Percentiles rank a stretch among this genome's conserved stretches.
Conservation (phyloP, 2,329 filamentous ascomycete species). For the Pseudogymnoascus sp. region DNA sequence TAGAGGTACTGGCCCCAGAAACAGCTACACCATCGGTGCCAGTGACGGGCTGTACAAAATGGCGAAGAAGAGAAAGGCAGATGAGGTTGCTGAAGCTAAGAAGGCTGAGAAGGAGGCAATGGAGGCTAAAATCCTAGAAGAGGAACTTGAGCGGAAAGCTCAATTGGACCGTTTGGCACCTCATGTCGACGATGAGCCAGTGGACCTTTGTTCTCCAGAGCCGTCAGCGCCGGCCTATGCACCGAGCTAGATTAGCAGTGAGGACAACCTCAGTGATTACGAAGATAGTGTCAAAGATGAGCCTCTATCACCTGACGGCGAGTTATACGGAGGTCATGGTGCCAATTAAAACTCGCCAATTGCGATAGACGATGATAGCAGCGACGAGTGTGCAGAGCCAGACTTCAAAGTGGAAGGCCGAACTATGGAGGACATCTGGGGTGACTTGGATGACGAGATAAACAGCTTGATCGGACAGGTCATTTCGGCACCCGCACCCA, state of each 20-base stretch:
- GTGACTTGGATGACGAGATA: neutral
- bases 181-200: neutral
- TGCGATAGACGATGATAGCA: neutral
- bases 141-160: neutral
- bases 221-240: neutral
- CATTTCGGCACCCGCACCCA: neutral
- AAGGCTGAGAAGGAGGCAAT: neutral
- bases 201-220: neutral
- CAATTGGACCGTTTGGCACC: neutral
- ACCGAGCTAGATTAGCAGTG: neutral
- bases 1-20: neutral
- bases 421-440: neutral
- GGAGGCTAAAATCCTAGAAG: neutral
- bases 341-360: neutral
- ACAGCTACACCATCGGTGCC: neutral
- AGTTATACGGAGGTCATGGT: neutral
- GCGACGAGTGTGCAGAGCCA: neutral
- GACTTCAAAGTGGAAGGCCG: slow-evolving; percentile 4
- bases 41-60: neutral
- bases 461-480: neutral
- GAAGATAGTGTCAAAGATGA: neutral
- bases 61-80: neutral
- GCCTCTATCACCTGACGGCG: neutral
- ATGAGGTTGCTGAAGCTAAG: neutral
- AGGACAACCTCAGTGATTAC: neutral